Evolutionary conservation across 2,329 filamentous ascomycete species (phyloP), one percentile per base, ranked within the genome.

Genomic region (Scortechinia acanthostroma): DNA sequence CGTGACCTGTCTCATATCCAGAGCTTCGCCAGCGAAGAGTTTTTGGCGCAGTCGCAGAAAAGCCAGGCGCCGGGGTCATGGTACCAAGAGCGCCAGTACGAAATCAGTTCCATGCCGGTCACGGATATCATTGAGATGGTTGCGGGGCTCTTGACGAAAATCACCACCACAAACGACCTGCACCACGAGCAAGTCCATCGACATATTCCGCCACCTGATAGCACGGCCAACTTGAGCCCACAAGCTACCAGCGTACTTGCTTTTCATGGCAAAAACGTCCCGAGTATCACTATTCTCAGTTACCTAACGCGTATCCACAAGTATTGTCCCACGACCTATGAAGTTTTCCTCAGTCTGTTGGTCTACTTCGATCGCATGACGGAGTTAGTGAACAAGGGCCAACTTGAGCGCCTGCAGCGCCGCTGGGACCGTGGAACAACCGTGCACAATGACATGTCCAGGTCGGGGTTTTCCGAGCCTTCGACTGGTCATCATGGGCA

Each of bases 351-450:
- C 49, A 86, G 82, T 58, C 63, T 88, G 50, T 62, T 88, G 47
- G 82, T 88, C 42, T 88, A 88, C 58, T 88, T 88, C 57, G 84
- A 88, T 59, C 76, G 84, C 46, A 88, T 88, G 84, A 86, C 84
- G 19, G 84, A 87, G 57, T 70, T 80, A 49, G 82, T 88, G 50
- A 88, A 88, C 58, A 10, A 19, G 17, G 35, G 35, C 6, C 35
- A 40, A 13, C 35, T 40, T 40, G 6, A 40, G 6, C 35, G 35
- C 13, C 10, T 13, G 17, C 35, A 17, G 10, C 25, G n/a, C n/a
- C 25, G 25, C n/a, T 30, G 25, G 25, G 25, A 30, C n/a, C 10
- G n/a, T 30, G 25, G n/a, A 10, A n/a, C 25, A 10, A n/a, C 10
- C 25, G 10, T n/a, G 10, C 25, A 30, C n/a, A 30, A 30, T 30